These are phyloP conservation scores for Erythrophleum fordii DNA, from an alignment of 306 rosid species.

Conservation along the genomic window DNA sequence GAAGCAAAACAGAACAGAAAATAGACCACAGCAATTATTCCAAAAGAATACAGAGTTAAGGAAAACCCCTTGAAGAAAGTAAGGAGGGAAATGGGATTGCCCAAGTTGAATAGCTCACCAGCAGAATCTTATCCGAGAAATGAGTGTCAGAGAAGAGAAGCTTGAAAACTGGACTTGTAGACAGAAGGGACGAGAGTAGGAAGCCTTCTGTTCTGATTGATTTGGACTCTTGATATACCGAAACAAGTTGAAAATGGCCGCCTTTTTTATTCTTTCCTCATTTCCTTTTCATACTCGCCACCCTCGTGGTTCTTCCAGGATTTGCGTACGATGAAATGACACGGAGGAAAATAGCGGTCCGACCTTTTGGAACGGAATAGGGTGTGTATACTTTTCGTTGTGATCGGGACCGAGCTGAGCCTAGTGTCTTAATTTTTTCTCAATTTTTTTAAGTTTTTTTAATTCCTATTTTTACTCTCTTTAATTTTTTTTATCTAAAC, in stretches of 20 bases:
- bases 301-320: not conserved
- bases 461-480: too few species aligned
- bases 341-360: too few species aligned
- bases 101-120: conserved; percentile 10
- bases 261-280: not conserved
- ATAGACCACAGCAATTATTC: not conserved
- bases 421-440: too few species aligned
- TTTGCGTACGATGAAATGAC: not conserved
- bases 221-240: not conserved
- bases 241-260: not conserved
- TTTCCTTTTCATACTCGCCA: not conserved
- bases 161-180: not conserved
- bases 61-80: not conserved
- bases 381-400: too few species aligned
- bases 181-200: not conserved
- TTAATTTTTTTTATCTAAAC: too few species aligned
- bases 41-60: not conserved
- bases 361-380: too few species aligned
- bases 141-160: not conserved
- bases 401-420: too few species aligned
- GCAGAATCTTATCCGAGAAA: conserved; percentile 14
- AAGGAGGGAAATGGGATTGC: not conserved
- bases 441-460: too few species aligned
- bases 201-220: not conserved
- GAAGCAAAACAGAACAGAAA: not conserved